Evolutionary conservation across 2,329 filamentous ascomycete species (phyloP), one percentile per base, ranked within the genome.

Genomic region (Claviceps citrina): DNA sequence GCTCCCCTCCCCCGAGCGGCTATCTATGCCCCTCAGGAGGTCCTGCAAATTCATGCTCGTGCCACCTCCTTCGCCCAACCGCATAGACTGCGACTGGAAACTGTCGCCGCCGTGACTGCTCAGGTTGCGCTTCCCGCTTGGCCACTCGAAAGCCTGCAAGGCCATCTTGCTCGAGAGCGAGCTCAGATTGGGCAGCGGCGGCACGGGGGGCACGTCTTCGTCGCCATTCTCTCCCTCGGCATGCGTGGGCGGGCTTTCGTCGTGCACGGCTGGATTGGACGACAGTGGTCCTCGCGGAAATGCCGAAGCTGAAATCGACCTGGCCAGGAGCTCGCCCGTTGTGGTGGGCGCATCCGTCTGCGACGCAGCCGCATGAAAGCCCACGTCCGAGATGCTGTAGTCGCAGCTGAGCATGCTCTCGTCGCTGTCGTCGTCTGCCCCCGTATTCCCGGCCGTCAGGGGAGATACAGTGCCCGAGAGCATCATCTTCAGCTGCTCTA

Each of bases 371-470:
- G 49, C 66, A 50, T 73, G 75, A 54, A 73, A 78, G 30, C 74
- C 80, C 16, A 75, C 60, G 51, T 84, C 79, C 6, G 77, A 81
- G n/a, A 73, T 66, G 33, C 72, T 71, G 47, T 73, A 69, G 42
- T 83, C 78, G 46, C 78, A 81, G 60, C 77, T 82, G 46, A 80
- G 70, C 65, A 84, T 72, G 55, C 78, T 83, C 40, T 84, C 80
- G 51, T 67, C 76, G 40, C 66, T 70, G 43, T 71, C 73, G 38
- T 70, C 66, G 16, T 66, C 63, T n/a, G 56, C 54, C 24, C 58
- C 61, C 4, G 47, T 47, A 4, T 51, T 46, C 8, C 58, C 56
- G 2, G 61, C 60, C 12, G 60, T 60, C 31, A 63, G 63, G 8
- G 60, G 54, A 4, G 58, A 53, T 9, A 51, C 48, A 31, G 71